These are phyloP conservation scores for Trichoderma orchidacearum DNA, from an alignment of 495 filamentous ascomycete genomes.

Conservation along the genomic window DNA sequence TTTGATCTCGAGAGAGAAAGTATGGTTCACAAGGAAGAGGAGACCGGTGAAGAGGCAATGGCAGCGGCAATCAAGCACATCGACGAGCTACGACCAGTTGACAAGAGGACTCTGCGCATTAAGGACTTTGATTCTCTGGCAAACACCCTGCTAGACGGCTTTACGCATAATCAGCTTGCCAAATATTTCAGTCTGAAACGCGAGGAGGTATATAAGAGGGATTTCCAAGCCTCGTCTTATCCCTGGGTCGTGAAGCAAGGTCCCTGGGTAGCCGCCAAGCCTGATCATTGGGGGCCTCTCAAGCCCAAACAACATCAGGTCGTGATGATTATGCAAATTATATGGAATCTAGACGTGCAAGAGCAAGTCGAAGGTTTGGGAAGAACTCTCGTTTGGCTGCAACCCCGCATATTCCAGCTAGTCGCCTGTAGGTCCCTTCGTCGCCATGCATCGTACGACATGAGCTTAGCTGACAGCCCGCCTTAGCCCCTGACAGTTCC, in stretches of 20 bases:
- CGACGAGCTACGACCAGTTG: conserved; percentile 22
- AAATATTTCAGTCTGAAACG: conserved; percentile 13
- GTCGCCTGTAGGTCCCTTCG: background rate
- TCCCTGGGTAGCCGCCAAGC: background rate
- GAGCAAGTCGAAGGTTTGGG: conserved; percentile 1
- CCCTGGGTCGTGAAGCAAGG: conserved; percentile 1
- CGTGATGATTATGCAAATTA: conserved; percentile 2
- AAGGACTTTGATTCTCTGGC: conserved; percentile 25
- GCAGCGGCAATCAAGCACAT: conserved; percentile 27
- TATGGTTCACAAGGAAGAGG: background rate
- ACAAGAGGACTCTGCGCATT: conserved; percentile 12
- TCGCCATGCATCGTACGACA: background rate
- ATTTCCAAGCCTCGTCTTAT: background rate
- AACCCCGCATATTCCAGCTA: conserved; percentile 7
- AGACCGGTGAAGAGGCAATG: background rate
- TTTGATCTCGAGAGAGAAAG: background rate
- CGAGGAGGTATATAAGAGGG: background rate
- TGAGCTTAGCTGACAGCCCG: background rate
- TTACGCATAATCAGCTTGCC: conserved; percentile 25
- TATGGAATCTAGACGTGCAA: background rate
- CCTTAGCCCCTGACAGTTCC: background rate
- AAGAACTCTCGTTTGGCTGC: background rate
- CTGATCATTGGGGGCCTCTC: background rate
- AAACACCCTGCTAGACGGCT: conserved; percentile 21
- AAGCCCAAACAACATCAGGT: background rate